Conservation (phyloP, 495 filamentous ascomycete species). For the Penicillium steckii region DNA sequence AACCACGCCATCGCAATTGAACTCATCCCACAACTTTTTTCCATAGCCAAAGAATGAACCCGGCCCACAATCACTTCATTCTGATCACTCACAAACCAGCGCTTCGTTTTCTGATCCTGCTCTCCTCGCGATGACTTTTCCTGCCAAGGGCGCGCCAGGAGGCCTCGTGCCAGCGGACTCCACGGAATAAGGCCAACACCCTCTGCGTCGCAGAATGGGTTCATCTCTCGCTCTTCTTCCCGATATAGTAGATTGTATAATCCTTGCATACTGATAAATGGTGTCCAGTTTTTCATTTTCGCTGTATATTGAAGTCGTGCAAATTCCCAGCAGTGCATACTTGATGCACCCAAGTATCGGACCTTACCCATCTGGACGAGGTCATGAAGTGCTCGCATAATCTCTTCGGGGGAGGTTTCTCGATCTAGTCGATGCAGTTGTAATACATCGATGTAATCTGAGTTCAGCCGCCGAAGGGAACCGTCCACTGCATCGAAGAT, state of each 20-base stretch:
- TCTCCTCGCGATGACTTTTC: constrained; percentile 17
- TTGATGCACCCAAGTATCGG: constrained; percentile 61
- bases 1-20: constrained; percentile 64
- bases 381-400: constrained; percentile 71
- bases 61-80: constrained; percentile 50
- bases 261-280: constrained; percentile 69
- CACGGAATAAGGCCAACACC: constrained; percentile 69
- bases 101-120: constrained; percentile 18
- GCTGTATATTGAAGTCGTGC: constrained; percentile 43
- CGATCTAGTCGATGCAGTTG: constrained; percentile 54
- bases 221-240: constrained; percentile 75
- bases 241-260: constrained; percentile 67
- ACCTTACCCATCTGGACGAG: constrained; percentile 62
- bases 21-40: constrained; percentile 55
- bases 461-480: constrained; percentile 45
- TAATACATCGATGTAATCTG: constrained; percentile 54
- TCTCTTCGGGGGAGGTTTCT: constrained; percentile 61
- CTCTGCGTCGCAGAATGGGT: constrained; percentile 61
- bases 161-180: constrained; percentile 53
- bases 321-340: constrained; percentile 38
- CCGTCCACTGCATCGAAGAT: constrained; percentile 53
- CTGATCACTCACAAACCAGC: constrained; percentile 20
- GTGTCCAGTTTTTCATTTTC: constrained; percentile 61
- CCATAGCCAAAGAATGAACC: constrained; percentile 58
- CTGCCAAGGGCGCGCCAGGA: constrained; percentile 46